Percentiles rank a stretch among this genome's conserved stretches.
These are phyloP conservation scores for Suhomyces chickasaworum DNA, from an alignment of 1,139 yeast species.

Conservation along the genomic window DNA sequence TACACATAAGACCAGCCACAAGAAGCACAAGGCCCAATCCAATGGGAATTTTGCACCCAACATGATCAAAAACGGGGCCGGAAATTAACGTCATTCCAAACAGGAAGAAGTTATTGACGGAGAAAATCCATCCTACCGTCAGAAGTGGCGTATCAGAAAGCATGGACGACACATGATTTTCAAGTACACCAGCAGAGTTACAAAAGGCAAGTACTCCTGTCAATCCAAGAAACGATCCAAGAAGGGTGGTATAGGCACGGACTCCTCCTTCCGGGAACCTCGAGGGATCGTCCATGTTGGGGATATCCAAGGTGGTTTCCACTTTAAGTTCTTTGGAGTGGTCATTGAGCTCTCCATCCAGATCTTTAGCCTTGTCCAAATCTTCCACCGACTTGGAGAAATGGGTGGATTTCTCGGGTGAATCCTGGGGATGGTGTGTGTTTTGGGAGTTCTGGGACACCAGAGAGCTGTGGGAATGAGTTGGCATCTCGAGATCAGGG, in stretches of 20 bases:
- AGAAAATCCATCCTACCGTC: conserved; percentile 37
- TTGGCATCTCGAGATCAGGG: neutral
- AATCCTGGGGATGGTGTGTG: too few relatives aligned
- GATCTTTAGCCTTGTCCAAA: neutral
- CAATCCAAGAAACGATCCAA: conserved; percentile 31
- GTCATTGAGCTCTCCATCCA: neutral
- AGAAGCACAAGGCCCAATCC: conserved; percentile 21
- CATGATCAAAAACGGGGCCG: conserved; percentile 31
- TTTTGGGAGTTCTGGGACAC: neutral
- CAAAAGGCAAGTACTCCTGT: conserved; percentile 31
- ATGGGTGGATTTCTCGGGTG: neutral
- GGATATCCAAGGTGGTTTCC: neutral
- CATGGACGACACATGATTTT: conserved; percentile 26
- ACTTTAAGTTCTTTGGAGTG: neutral
- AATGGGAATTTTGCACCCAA: conserved; percentile 26
- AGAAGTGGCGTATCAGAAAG: conserved; percentile 23
- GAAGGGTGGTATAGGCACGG: conserved; percentile 23
- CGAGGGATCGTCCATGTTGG: conserved; percentile 21
- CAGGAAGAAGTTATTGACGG: conserved; percentile 31
- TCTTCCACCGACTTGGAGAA: neutral
- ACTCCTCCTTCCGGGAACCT: conserved; percentile 31
- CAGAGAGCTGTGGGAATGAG: neutral
- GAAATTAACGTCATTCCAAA: conserved; percentile 29
- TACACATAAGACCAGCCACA: conserved; percentile 27
- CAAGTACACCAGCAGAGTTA: conserved; percentile 33